Evolutionary conservation across 345 rosid species (phyloP).

Genomic region (Citrus australasica): DNA sequence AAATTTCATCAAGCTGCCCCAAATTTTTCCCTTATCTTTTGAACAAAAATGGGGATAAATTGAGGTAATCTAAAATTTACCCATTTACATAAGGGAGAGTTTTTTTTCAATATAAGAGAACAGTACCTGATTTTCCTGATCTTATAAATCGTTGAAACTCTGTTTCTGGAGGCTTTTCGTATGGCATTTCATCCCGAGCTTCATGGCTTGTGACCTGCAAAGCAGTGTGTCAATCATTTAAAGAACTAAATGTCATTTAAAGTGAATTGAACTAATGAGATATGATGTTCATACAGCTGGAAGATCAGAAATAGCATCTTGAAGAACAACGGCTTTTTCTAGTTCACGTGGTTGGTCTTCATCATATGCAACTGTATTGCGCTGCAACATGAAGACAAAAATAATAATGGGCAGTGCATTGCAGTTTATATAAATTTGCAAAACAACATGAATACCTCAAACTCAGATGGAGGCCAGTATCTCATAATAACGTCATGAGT

Average conservation of each 20-base stretch:
- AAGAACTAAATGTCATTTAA: conserved; percentile 1
- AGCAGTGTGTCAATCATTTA: conserved; percentile 3
- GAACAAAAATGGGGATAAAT: no score
- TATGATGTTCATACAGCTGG: conserved; percentile 51
- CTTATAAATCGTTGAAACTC: conserved; percentile 80
- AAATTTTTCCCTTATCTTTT: no score
- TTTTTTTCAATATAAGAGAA: not conserved
- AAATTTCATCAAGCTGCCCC: no score
- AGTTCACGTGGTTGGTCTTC: conserved; percentile 73
- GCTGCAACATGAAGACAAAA: conserved; percentile 50
- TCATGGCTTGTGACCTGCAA: conserved; percentile 63
- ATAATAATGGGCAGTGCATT: conserved; percentile 4
- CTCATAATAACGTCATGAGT: conserved; percentile 83
- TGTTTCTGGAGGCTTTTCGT: conserved; percentile 64
- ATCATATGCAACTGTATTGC: conserved; percentile 83
- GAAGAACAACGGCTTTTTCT: conserved; percentile 69
- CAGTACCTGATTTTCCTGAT: conserved; percentile 55
- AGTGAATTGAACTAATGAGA: conserved; percentile 8
- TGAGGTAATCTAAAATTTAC: no score
- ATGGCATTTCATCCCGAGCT: conserved; percentile 49
- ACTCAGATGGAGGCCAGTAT: conserved; percentile 84
- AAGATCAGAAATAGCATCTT: conserved; percentile 93
- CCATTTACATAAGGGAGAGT: not conserved
- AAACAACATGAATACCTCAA: conserved; percentile 53
- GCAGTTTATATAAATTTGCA: conserved; percentile 9